Base-by-base conservation (phyloP, 768 basidiomycete species). In the Suillus paluster region DNA sequence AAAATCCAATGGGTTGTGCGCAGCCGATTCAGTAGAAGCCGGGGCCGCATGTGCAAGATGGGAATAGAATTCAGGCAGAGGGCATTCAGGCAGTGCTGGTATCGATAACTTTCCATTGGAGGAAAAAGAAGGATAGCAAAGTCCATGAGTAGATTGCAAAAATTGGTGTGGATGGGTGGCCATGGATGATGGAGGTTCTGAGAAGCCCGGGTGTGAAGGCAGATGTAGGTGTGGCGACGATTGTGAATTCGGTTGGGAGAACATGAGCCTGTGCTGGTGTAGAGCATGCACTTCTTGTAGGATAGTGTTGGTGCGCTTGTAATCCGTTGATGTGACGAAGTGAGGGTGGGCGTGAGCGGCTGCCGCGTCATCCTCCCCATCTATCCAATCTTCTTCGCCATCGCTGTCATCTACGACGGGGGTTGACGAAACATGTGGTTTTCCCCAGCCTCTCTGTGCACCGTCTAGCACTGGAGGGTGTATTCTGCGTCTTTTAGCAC, bases 251-350 rank as follows among this genome's bases (percentile, higher is more conserved):
- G 64, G 39, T 30, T 66, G 61, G 7, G 67, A 62, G 58, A 78
- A 86, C 27, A 86, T 61, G 38, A 85, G 76, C 55, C 90, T 81
- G 68, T 90, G 88, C 58, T 89, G 85, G 65, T 89, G 82, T 25
- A 88, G 79, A 42, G 85, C 80, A 67, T 93, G 91, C 57, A 92
- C 71, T 67, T 92, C 86, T 60, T 89, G 86, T 41, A 94, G 83
- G 65, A 90, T 75, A 52, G 66, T 82, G 73, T 94, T 94, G 60
- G 84, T 78, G 36, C 79, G 76, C 69, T 83, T 82, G 77, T 93
- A 94, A 53, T 71, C 45, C 10, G 50, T 58, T 23, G 50, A 57
- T 30, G 49, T 23, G 19, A 56, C 30, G 17, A 57, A 36, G 49
- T 41, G 68, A 38, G 55, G 17, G 45, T 39, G 36, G 45, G 61